Base-by-base conservation (phyloP, 106 monocot genomes). In the Dactylorhiza incarnata region DNA sequence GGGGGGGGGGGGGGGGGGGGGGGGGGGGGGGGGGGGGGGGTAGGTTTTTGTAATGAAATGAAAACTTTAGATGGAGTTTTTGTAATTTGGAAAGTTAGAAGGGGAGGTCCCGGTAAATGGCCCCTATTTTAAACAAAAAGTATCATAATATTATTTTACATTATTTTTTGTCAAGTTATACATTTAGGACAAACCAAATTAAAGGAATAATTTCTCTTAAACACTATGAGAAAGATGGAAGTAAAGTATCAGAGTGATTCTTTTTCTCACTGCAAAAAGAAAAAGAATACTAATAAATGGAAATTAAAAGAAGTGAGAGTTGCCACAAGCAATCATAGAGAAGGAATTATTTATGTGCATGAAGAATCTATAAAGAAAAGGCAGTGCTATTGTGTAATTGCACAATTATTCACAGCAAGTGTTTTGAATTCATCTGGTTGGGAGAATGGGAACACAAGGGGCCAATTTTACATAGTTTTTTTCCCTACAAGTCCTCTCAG, bases 401-500 rank as follows among this genome's bases (percentile, higher is more conserved):
- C 45, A 70, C 46, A 7, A 8, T 17, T 46, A 45, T 45, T 70
- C 48, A 72, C 9, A 72, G 47, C 72, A 72, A 49, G 72, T 72
- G 72, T 23, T 48, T 49, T 72, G 11, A 24, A 8, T 13, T 72
- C 49, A 12, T 20, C 22, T 24, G 72, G 20, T 22, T 49, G 9
- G 2, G 72, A 72, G 12, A 49, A 49, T 72, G 19, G 72, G 72
- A 17, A 49, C 72, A 72, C 23, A 22, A 72, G 47, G 72, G 72
- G 49, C 72, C 49, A 48, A 7, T 49, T 48, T 22, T 48, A 22
- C 49, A 49, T 16, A 2, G 49, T 72, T 49, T 49, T 6, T 49
- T 23, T 72, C 48, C 2, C 37, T 37, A 4, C 23, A 72, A 72
- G 49, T 15, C 22, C 16, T 2, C 4, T 23, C 48, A 72, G 23